Conservation (phyloP, 2,329 filamentous ascomycete species). For the Fusarium anguioides region DNA sequence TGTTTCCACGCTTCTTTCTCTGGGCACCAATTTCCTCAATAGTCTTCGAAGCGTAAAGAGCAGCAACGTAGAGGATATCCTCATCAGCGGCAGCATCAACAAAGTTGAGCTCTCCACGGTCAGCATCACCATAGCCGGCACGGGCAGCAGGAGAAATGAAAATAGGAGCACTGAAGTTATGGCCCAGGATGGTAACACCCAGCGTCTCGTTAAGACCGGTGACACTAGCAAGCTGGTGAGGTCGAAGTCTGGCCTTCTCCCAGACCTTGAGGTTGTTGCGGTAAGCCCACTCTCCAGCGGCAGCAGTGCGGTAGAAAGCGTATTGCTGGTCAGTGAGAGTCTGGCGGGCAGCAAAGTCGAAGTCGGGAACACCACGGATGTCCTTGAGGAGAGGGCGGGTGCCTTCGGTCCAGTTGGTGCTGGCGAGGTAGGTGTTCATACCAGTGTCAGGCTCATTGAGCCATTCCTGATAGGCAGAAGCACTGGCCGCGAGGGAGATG, state of each 20-base stretch:
- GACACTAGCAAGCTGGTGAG: constrained; percentile 49
- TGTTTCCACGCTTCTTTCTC: constrained; percentile 42
- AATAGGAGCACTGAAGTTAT: constrained; percentile 61
- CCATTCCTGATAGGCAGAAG: constrained; percentile 47
- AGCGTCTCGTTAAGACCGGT: constrained; percentile 50
- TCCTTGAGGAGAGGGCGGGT: constrained; percentile 53
- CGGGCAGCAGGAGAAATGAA: constrained; percentile 61
- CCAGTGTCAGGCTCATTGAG: constrained; percentile 53
- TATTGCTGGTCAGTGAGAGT: constrained; percentile 56
- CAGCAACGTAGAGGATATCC: constrained; percentile 58
- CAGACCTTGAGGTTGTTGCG: constrained; percentile 63
- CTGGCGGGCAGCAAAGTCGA: constrained; percentile 60
- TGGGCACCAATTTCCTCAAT: constrained; percentile 50
- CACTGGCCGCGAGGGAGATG: constrained; percentile 40
- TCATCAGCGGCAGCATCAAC: constrained; percentile 57
- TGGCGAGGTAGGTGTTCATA: constrained; percentile 43
- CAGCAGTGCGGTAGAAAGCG: constrained; percentile 62
- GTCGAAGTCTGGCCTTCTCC: constrained; percentile 57
- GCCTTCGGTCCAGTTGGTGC: constrained; percentile 49
- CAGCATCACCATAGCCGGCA: constrained; percentile 56
- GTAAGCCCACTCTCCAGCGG: constrained; percentile 63
- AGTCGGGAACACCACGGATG: constrained; percentile 60
- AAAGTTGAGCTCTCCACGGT: constrained; percentile 59
- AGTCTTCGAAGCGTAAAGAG: constrained; percentile 49
- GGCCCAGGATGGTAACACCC: constrained; percentile 57